These are phyloP conservation scores for Cyclotella sp. DNA, from an alignment of 108 stramenopile genomes.

Conservation along the genomic window DNA sequence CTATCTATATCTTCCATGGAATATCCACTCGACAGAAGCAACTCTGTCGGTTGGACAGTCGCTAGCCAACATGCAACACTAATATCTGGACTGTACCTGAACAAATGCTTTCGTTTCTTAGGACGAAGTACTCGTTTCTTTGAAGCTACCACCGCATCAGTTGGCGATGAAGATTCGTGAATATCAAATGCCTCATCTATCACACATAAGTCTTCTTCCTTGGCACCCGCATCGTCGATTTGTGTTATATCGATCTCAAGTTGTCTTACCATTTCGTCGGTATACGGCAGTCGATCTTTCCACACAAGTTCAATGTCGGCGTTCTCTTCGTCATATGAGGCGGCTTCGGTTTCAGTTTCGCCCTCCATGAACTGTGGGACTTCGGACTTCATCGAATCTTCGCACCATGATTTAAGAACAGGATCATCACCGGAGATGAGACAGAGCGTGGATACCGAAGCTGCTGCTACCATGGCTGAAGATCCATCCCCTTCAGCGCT, in stretches of 20 bases:
- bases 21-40: conserved; percentile 23
- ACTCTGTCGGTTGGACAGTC: conserved; percentile 3
- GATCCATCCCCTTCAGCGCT: background rate
- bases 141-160: background rate
- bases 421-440: background rate
- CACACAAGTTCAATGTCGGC: conserved; percentile 13
- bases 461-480: conserved; percentile 9
- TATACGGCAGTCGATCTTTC: conserved; percentile 1
- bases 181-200: conserved; percentile 17
- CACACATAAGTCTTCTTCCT: conserved; percentile 15
- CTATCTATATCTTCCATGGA: background rate
- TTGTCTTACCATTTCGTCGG: conserved; percentile 3
- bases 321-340: background rate
- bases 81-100: conserved; percentile 18
- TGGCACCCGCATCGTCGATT: background rate
- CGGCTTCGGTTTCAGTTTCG: background rate
- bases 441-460: background rate
- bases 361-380: background rate
- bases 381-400: conserved; percentile 3
- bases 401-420: conserved; percentile 6
- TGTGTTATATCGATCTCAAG: background rate
- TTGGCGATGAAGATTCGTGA: background rate
- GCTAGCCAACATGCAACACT: conserved; percentile 24
- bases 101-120: conserved; percentile 16
- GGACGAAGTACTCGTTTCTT: conserved; percentile 9